Evolutionary conservation across 345 rosid species (phyloP).

Genomic region (Syzygium aqueum): DNA sequence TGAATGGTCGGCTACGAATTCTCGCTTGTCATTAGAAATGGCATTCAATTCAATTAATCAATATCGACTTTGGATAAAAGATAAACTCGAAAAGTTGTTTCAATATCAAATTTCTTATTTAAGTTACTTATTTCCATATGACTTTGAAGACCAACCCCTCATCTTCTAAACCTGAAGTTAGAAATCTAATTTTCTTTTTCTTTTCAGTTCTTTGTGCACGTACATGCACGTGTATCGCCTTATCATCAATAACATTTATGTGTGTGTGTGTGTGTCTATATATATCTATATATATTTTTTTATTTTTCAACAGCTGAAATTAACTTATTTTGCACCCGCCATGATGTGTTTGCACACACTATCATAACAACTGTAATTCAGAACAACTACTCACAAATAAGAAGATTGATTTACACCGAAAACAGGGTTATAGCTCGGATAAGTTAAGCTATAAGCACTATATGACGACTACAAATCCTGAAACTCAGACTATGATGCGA

Average conservation of each 20-base stretch:
- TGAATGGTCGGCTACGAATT: no score
- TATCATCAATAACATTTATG: not conserved
- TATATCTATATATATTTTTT: no score
- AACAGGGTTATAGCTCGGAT: not conserved
- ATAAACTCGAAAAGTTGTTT: not conserved
- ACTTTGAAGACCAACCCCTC: not conserved
- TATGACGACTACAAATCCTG: not conserved
- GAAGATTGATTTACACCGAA: not conserved
- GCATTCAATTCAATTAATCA: not conserved
- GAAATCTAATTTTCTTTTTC: not conserved
- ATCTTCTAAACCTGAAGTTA: not conserved
- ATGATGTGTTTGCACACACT: not conserved
- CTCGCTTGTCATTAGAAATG: not conserved
- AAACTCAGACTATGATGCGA: not conserved
- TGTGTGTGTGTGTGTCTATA: no score
- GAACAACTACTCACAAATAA: not conserved
- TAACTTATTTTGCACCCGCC: not conserved
- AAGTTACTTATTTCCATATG: not conserved
- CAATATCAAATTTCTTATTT: not conserved
- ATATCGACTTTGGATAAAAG: not conserved
- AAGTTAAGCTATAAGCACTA: not conserved
- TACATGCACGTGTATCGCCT: not conserved
- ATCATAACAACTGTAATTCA: not conserved
- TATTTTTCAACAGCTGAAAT: not conserved
- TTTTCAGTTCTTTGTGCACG: not conserved